These are phyloP conservation scores for Chlorella vulgaris DNA, from an alignment of 139 green algal genomes.

Conservation along the genomic window DNA sequence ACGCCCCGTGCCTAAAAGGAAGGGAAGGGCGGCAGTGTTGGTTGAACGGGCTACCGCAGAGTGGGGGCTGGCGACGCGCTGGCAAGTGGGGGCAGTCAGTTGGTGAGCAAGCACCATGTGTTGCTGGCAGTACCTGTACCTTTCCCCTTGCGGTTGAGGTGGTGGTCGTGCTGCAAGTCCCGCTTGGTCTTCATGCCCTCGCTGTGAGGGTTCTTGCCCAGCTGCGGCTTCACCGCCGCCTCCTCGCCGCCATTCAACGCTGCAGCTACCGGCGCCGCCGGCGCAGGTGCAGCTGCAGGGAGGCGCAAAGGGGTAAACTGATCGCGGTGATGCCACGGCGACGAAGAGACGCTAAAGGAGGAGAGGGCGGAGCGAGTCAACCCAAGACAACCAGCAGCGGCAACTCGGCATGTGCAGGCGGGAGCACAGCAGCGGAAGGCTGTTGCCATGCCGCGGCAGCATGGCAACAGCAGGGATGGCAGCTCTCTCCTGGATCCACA, in stretches of 20 bases:
- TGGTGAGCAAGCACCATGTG: too few species aligned
- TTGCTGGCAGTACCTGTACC: too few species aligned
- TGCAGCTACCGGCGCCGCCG: neutral
- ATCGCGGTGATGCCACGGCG: too few species aligned
- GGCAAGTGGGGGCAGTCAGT: too few species aligned
- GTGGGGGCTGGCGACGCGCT: too few species aligned
- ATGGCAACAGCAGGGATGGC: neutral
- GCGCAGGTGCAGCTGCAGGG: slow-evolving; percentile 7
- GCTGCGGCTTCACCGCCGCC: slow-evolving; percentile 24
- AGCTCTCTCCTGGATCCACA: too few species aligned
- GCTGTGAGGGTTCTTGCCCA: slow-evolving; percentile 39
- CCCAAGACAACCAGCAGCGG: too few species aligned
- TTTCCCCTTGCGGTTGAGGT: slow-evolving; percentile 50
- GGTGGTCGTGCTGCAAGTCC: slow-evolving; percentile 48
- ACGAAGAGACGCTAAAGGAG: too few species aligned
- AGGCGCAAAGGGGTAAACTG: too few species aligned
- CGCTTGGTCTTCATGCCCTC: slow-evolving; percentile 41
- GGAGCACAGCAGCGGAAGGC: neutral
- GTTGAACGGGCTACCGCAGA: too few species aligned
- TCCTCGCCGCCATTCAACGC: neutral
- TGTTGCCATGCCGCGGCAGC: neutral
- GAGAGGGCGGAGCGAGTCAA: too few species aligned
- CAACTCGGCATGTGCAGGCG: neutral
- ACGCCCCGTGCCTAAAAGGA: neutral
- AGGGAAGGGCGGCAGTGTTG: too few species aligned